Conservation (phyloP, 306 rosid genomes). For the Sicyos baderoa region DNA sequence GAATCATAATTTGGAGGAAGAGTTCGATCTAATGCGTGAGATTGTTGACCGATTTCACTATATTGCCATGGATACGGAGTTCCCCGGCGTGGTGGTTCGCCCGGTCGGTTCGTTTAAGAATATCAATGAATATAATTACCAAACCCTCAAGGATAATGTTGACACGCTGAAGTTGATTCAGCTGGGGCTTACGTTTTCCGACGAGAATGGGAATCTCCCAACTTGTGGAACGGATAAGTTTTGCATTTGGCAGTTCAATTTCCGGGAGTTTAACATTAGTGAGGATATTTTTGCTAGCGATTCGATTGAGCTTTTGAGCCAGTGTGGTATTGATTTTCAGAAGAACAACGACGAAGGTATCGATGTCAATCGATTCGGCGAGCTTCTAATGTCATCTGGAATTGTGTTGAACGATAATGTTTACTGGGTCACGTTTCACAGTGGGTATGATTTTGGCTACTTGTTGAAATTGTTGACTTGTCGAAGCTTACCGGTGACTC, state of each 20-base stretch:
- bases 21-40: constrained; percentile 56
- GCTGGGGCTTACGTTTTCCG: constrained; percentile 75
- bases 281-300: constrained; percentile 58
- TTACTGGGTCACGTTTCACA: constrained; percentile 57
- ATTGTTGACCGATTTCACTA: constrained; percentile 49
- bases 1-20: constrained; percentile 76
- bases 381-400: constrained; percentile 62
- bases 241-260: constrained; percentile 62
- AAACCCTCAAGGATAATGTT: constrained; percentile 74
- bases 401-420: constrained; percentile 41
- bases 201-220: constrained; percentile 67
- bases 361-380: constrained; percentile 47
- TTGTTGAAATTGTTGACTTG: constrained; percentile 61
- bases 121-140: constrained; percentile 67
- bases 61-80: constrained; percentile 85
- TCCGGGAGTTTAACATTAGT: constrained; percentile 50
- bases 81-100: constrained; percentile 87
- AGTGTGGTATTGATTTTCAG: constrained; percentile 57
- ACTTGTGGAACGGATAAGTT: constrained; percentile 43
- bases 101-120: constrained; percentile 63
- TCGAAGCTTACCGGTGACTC: constrained; percentile 39
- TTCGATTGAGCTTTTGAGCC: constrained; percentile 49
- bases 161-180: constrained; percentile 89
- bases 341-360: constrained; percentile 61
- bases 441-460: constrained; percentile 68